Evolutionary conservation across 1,139 yeast genomes (phyloP), one percentile per base, ranked within the genome.

Genomic region (Blastobotrys apis): DNA sequence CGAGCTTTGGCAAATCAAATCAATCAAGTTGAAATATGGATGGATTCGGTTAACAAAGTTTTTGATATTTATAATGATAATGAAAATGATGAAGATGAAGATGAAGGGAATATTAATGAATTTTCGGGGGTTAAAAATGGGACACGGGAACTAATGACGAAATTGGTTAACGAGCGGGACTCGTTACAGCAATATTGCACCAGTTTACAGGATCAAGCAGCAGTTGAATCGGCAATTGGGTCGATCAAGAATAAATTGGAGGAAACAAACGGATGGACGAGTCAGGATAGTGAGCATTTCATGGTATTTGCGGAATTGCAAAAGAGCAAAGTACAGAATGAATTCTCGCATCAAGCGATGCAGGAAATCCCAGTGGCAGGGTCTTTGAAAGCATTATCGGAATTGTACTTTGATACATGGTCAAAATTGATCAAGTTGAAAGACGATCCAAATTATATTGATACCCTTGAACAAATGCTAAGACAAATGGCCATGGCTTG

Each of bases 251-350:
- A 54, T n/a, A 48, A 55, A n/a, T 40, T 59, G 25, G 45, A 46
- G 25, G 56, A 54, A 33, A 53, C 53, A 25, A 41, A 52, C 12
- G 62, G 60, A 12, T 58, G 60, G 59, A 47, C 56, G 6, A 47
- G 40, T 9, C 45, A 43, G 6, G 55, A 54, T 40, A 37, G 47
- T 19, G 41, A 41, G 15, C 29, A 42, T 19, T 59, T 59, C 38
- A 41, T 50, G 8, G 41, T 45, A 4, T 53, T 50, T 30, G 55
- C 53, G 5, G 52, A 54, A 5, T 39, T 47, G 37, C 45, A 52
- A 22, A 41, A 45, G 31, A 35, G 47, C 9, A 32, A 45, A 25
- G 30, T 46, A 15, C 54, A 55, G 13, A 44, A 37, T 16, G 46
- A 37, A 9, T 43, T 46, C 5, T 43, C 49, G 8, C 47, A 47